Evolutionary conservation across 768 basidiomycete genomes (phyloP).

Genomic region (Pholiota conissans): DNA sequence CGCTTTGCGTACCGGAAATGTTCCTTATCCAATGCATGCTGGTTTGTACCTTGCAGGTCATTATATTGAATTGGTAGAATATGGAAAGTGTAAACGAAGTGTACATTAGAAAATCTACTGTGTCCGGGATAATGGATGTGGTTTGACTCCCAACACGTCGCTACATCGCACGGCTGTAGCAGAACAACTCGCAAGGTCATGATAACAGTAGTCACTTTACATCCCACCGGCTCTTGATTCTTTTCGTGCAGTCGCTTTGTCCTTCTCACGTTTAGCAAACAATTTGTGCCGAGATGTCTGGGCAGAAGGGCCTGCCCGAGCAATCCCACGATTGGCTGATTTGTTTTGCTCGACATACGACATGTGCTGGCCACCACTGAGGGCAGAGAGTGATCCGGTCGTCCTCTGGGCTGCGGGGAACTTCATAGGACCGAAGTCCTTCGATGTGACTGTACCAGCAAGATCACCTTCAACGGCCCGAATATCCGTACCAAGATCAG

Average conservation of each 20-base stretch:
- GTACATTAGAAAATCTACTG: not conserved
- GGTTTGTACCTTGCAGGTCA: too few relatives aligned
- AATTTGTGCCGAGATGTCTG: constrained; percentile 66
- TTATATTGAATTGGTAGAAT: too few relatives aligned
- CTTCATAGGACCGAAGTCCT: constrained; percentile 79
- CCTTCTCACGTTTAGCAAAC: constrained; percentile 82
- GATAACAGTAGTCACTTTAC: not conserved
- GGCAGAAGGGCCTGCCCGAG: constrained; percentile 39
- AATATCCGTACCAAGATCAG: constrained; percentile 84
- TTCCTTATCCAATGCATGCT: too few relatives aligned
- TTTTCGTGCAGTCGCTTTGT: constrained; percentile 56
- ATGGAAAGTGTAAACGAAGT: too few relatives aligned
- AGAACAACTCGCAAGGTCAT: too few relatives aligned
- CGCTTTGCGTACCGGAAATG: too few relatives aligned
- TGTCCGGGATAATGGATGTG: too few relatives aligned
- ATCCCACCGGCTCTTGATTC: constrained; percentile 30
- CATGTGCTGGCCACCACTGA: constrained; percentile 91
- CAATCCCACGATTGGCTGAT: constrained; percentile 81
- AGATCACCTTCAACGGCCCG: constrained; percentile 82
- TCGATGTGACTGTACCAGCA: constrained; percentile 82
- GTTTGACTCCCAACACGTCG: too few relatives aligned
- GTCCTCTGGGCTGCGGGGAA: constrained; percentile 74
- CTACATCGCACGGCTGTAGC: too few relatives aligned
- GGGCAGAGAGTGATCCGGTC: constrained; percentile 76
- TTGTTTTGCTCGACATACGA: constrained; percentile 92